These are phyloP conservation scores for Penicillium psychrosexuale DNA, from an alignment of 2,329 filamentous ascomycete genomes.

Conservation along the genomic window DNA sequence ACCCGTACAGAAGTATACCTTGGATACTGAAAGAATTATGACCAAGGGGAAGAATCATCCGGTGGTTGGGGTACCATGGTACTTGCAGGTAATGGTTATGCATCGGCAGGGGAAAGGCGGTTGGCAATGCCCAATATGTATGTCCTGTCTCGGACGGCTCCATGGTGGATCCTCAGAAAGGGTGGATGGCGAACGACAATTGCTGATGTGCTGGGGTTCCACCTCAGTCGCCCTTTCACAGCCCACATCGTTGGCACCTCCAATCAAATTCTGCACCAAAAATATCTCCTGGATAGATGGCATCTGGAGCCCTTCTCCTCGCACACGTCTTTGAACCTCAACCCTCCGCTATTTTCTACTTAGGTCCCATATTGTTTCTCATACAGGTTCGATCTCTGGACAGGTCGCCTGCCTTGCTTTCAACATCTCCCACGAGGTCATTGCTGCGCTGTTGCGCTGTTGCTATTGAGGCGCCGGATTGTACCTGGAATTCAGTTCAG, in stretches of 20 bases:
- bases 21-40: background rate
- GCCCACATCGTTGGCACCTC: constrained; percentile 14
- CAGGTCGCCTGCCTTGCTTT: background rate
- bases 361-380: background rate
- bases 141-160: background rate
- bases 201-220: constrained; percentile 9
- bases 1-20: background rate
- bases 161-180: constrained; percentile 12
- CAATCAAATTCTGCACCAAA: constrained; percentile 25
- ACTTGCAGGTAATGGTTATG: background rate
- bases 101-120: constrained; percentile 4
- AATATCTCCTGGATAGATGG: constrained; percentile 22
- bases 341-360: background rate
- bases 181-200: constrained; percentile 20
- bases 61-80: background rate
- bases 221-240: constrained; percentile 15
- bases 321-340: background rate
- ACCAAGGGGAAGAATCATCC: background rate
- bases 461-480: background rate
- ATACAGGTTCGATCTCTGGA: constrained; percentile 1
- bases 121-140: background rate
- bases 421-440: background rate
- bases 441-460: background rate
- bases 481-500: background rate
- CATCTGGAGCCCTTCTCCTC: constrained; percentile 1